Conservation (phyloP, 2,329 filamentous ascomycete species). For the Diaporthe velutina region DNA sequence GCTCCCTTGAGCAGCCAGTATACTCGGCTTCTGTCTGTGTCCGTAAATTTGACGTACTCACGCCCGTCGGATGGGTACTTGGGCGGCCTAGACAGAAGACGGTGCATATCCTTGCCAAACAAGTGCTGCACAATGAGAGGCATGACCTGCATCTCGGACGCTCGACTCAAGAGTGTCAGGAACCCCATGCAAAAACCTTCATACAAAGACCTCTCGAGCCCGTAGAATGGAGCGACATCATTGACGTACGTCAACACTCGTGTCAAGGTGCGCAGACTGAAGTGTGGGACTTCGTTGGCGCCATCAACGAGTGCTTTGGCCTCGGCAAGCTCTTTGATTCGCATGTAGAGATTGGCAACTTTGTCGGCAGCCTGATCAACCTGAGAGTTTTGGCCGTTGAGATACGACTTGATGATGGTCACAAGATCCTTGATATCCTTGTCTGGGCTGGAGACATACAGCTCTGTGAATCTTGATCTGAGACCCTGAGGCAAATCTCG, state of each 20-base stretch:
- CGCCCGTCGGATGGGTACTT: slow-evolving; percentile 82
- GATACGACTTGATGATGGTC: slow-evolving; percentile 88
- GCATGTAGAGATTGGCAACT: slow-evolving; percentile 88
- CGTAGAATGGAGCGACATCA: slow-evolving; percentile 86
- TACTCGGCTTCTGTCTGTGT: slow-evolving; percentile 74
- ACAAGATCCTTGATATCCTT: slow-evolving; percentile 87
- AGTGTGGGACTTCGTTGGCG: slow-evolving; percentile 95
- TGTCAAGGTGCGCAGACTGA: slow-evolving; percentile 94
- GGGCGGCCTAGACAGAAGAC: slow-evolving; percentile 81
- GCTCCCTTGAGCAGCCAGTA: slow-evolving; percentile 91
- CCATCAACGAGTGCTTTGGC: slow-evolving; percentile 92
- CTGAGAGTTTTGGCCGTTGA: slow-evolving; percentile 78
- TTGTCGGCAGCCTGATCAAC: slow-evolving; percentile 83
- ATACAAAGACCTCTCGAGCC: slow-evolving; percentile 85
- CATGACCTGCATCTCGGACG: slow-evolving; percentile 83
- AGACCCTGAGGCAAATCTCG: slow-evolving; percentile 91
- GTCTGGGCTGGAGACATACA: slow-evolving; percentile 94
- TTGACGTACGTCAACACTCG: slow-evolving; percentile 89
- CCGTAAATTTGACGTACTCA: slow-evolving; percentile 83
- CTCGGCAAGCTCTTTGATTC: slow-evolving; percentile 84
- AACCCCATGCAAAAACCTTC: slow-evolving; percentile 99
- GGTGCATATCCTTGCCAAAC: slow-evolving; percentile 76
- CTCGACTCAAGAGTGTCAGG: slow-evolving; percentile 85
- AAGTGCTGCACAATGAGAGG: slow-evolving; percentile 87
- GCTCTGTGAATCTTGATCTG: slow-evolving; percentile 92